Base-by-base conservation (phyloP, 805 yeast genomes). In the Cyberlindnera maritima region DNA sequence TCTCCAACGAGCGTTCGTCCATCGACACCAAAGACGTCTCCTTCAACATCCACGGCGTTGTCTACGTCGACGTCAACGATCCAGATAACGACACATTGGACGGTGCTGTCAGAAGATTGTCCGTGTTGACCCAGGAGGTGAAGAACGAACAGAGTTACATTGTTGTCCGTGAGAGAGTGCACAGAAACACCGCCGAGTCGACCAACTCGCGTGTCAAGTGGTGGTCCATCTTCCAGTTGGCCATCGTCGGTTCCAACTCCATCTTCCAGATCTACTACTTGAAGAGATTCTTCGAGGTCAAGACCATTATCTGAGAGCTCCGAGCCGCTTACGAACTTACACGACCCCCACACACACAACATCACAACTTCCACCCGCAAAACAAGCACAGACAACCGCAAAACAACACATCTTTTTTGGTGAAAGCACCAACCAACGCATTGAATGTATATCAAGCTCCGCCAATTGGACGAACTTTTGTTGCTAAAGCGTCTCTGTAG, bases 151-250 rank as follows among this genome's bases (percentile, higher is more conserved):
- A 74, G 55, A 80, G 88, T 59, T 94, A 94, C 69, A 83, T 94
- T 59, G 95, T 91, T 40, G 90, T 92, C 51, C 83, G 99, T 70
- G 99, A 92, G 71, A 85, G 97, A 72, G 87, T 95, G 14, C 99
- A 92, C 68, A 86, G 99, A 79, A 94, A 92, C 71, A 92, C 99
- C 10, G 98, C 99, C 6, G 99, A 92, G 71, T 87, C 96, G 20
- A 92, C 99, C 39, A 92, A 92, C 69, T 85, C 94, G 46, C 82
- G 99, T 61, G 98, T 92, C 55, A 92, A 92, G 69, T 94, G 96
- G 88, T 92, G 99, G 99, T 88, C 96, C 23, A 76, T 88, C 28
- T 85, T 91, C 76, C 99, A 92, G 73, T 74, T 94, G 54, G 60
- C 83, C 43, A 91, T 94, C 46, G 97, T 92, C 39, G 85, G 85